phyloP scores from a whole-genome alignment of 2,329 filamentous ascomycete genomes.

The Ophiostoma pallidulum region DNA sequence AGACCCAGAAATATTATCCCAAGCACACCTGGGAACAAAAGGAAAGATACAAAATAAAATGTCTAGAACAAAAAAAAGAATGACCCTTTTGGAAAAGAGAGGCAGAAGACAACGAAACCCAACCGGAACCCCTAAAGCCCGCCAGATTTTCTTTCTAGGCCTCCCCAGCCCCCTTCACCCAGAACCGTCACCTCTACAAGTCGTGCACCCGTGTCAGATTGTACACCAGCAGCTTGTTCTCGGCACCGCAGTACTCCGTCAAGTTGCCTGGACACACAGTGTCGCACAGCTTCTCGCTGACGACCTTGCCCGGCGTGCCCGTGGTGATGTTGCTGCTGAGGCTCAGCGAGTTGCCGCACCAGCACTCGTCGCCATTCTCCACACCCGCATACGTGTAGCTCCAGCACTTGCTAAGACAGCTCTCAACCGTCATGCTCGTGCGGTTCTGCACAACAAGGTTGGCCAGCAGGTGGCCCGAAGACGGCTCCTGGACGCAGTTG shows the following conservation, averaged over 20 bases:
- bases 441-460: constrained; percentile 5
- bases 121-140: too few species aligned
- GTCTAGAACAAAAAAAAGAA: too few species aligned
- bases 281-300: constrained; percentile 8
- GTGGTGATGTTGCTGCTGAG: constrained; percentile 19
- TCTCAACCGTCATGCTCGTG: constrained; percentile 23
- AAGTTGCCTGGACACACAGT: constrained; percentile 12
- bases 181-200: too few species aligned
- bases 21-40: too few species aligned
- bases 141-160: too few species aligned
- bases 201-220: background rate
- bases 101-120: too few species aligned
- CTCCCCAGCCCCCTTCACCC: too few species aligned
- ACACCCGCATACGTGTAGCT: constrained; percentile 28
- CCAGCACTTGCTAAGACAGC: constrained; percentile 23
- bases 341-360: constrained; percentile 26
- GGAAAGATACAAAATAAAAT: too few species aligned
- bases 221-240: constrained; percentile 14
- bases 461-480: constrained; percentile 14
- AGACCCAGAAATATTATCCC: too few species aligned
- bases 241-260: constrained; percentile 14
- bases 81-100: too few species aligned
- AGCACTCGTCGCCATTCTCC: constrained; percentile 32
- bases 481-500: constrained; percentile 17
- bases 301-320: constrained; percentile 4